These are phyloP conservation scores for Cutaneotrichosporon arboriforme DNA, from an alignment of 1,284 basidiomycete species.

Conservation along the genomic window DNA sequence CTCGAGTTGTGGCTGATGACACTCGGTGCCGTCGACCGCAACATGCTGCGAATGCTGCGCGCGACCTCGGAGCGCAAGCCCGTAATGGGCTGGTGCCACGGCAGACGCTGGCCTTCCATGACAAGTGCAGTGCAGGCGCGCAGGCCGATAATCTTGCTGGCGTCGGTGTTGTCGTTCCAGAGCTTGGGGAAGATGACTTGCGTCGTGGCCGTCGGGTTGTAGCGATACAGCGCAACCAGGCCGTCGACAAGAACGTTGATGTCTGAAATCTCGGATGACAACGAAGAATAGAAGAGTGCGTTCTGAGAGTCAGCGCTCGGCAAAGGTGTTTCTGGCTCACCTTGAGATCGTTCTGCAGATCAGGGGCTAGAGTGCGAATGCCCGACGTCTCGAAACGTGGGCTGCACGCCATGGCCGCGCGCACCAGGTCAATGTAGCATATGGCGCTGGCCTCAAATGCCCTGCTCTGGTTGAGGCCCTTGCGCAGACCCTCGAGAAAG, in stretches of 20 bases:
- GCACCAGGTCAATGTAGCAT: conserved; percentile 74
- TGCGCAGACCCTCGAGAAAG: conserved; percentile 48
- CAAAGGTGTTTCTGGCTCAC: neutral
- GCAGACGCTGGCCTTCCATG: conserved; percentile 36
- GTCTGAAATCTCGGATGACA: conserved; percentile 57
- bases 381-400: conserved; percentile 56
- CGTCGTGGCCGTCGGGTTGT: conserved; percentile 60
- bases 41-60: conserved; percentile 22
- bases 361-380: conserved; percentile 60
- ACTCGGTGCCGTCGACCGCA: conserved; percentile 3
- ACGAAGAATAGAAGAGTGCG: conserved; percentile 35
- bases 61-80: conserved; percentile 24
- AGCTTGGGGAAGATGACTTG: conserved; percentile 61
- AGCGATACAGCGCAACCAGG: conserved; percentile 65
- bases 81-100: conserved; percentile 27
- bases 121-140: conserved; percentile 59
- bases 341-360: conserved; percentile 71
- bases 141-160: conserved; percentile 70
- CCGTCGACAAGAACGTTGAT: conserved; percentile 71
- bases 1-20: conserved; percentile 6
- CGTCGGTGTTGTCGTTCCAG: conserved; percentile 68
- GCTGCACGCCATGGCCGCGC: conserved; percentile 66
- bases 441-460: conserved; percentile 48
- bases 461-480: conserved; percentile 34
- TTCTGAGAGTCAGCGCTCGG: conserved; percentile 19